These are phyloP conservation scores for Trifolium dubium DNA, from an alignment of 306 rosid species.

Conservation along the genomic window DNA sequence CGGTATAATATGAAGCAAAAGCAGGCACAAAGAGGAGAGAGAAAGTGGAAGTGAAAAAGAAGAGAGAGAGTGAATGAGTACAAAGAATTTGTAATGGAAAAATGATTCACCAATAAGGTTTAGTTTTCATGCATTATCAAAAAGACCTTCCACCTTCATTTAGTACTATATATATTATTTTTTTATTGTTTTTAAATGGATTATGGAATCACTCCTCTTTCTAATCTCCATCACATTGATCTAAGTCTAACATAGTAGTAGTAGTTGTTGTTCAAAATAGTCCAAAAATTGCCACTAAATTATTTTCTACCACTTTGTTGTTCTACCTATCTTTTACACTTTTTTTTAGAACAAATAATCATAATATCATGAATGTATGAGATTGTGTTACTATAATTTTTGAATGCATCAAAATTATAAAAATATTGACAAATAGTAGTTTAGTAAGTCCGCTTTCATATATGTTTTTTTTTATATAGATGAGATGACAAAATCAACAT, in stretches of 20 bases:
- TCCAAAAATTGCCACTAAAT: slow-evolving; percentile 11
- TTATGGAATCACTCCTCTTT: slow-evolving; percentile 20
- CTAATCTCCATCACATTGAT: background rate
- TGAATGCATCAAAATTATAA: too few relatives aligned
- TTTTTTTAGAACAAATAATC: background rate
- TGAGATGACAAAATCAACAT: too few relatives aligned
- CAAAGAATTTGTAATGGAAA: slow-evolving; percentile 43
- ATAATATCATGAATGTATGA: too few relatives aligned
- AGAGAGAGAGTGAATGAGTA: slow-evolving; percentile 21
- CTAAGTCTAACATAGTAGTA: background rate
- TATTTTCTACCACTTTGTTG: slow-evolving; percentile 7
- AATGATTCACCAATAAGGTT: slow-evolving; percentile 41
- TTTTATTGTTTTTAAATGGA: slow-evolving; percentile 29
- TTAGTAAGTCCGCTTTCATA: too few relatives aligned
- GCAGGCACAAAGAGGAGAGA: slow-evolving; percentile 25
- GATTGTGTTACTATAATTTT: too few relatives aligned
- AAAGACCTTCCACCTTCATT: slow-evolving; percentile 39
- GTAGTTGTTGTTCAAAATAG: background rate
- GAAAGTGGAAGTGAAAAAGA: slow-evolving; percentile 22
- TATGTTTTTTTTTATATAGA: too few relatives aligned
- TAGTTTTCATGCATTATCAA: slow-evolving; percentile 41
- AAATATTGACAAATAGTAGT: too few relatives aligned
- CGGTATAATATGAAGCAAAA: slow-evolving; percentile 50
- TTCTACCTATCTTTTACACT: background rate
- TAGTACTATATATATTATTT: slow-evolving; percentile 26